Evolutionary conservation across 306 rosid genomes (phyloP).

Genomic region (Ceratonia siliqua): DNA sequence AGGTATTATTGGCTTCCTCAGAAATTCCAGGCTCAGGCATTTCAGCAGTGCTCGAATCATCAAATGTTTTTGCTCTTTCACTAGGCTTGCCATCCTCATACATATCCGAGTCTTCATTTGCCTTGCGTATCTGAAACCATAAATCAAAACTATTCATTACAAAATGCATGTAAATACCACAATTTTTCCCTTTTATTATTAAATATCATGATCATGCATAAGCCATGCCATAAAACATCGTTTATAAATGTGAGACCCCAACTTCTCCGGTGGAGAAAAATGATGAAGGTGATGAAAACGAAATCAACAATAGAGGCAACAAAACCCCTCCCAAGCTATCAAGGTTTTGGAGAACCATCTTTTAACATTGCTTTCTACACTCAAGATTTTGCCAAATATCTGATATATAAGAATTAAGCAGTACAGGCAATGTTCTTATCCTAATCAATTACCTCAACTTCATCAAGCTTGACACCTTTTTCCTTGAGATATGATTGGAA

Average conservation of each 20-base stretch:
- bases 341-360: constrained; percentile 1
- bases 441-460: constrained; percentile 68
- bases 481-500: constrained; percentile 65
- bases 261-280: neutral
- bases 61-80: constrained; percentile 17
- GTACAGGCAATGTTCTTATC: constrained; percentile 2
- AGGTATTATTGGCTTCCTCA: constrained; percentile 40
- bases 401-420: constrained; percentile 1
- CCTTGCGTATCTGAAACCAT: constrained; percentile 58
- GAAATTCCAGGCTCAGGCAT: constrained; percentile 24
- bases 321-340: neutral
- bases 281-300: neutral
- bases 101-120: constrained; percentile 56
- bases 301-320: neutral
- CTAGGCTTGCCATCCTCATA: constrained; percentile 48
- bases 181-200: neutral
- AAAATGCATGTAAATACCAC: neutral
- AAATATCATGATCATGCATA: neutral
- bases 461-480: constrained; percentile 66
- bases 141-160: constrained; percentile 7
- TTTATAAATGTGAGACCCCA: neutral
- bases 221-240: neutral
- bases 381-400: constrained; percentile 1
- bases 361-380: neutral
- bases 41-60: constrained; percentile 20